Percentiles rank a stretch among this genome's conserved stretches.
Conservation (phyloP, 192 early-diverging fungal species). For the Lunasporangiospora selenospora region DNA sequence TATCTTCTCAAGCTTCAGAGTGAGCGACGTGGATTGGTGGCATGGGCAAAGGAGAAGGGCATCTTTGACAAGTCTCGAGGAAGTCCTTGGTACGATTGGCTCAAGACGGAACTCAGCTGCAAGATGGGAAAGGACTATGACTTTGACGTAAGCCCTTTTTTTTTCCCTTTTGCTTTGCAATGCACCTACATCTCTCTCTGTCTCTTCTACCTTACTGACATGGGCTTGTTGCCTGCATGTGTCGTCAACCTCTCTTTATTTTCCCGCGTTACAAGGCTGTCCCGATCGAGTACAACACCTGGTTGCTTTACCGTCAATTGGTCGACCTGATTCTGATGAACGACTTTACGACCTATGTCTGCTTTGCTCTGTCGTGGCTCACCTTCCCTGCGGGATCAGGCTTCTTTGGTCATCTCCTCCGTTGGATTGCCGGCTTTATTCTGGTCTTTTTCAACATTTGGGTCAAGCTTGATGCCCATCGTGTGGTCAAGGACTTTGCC, state of each 20-base stretch:
- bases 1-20: constrained; percentile 83
- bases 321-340: constrained; percentile 94
- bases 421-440: constrained; percentile 79
- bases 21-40: constrained; percentile 73
- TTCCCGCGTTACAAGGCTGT: constrained; percentile 49
- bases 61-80: constrained; percentile 68
- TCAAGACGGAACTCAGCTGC: constrained; percentile 70
- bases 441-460: constrained; percentile 93
- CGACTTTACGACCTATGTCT: constrained; percentile 86
- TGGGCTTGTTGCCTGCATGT: not conserved
- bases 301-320: constrained; percentile 93
- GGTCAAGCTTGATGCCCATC: constrained; percentile 95
- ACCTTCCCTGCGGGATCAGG: constrained; percentile 70
- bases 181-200: not conserved
- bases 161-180: constrained; percentile 3
- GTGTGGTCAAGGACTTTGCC: constrained; percentile 96
- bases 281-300: constrained; percentile 96
- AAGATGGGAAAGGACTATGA: constrained; percentile 85
- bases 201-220: too few relatives aligned
- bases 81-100: constrained; percentile 60
- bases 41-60: constrained; percentile 70
- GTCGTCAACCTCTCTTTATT: constrained; percentile 8
- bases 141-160: constrained; percentile 68
- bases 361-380: constrained; percentile 85
- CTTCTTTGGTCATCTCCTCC: constrained; percentile 69